These are phyloP conservation scores for Penicillium crustosum DNA, from an alignment of 2,329 filamentous ascomycete species.

Conservation along the genomic window DNA sequence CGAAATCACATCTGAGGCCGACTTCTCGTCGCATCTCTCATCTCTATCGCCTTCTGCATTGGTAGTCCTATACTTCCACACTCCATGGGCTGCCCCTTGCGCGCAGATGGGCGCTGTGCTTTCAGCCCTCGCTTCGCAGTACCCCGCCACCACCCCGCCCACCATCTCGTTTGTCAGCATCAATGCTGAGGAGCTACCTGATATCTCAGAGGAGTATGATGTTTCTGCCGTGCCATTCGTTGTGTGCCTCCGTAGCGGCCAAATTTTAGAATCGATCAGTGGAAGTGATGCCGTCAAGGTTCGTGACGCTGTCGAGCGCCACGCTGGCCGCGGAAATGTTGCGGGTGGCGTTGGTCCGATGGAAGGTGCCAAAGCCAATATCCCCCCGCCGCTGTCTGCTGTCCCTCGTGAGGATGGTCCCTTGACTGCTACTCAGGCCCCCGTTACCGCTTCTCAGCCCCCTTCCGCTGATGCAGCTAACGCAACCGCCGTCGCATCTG, in stretches of 20 bases:
- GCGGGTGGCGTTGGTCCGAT: slow-evolving; percentile 26
- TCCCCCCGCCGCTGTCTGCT: slow-evolving; percentile 42
- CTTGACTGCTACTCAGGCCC: slow-evolving; percentile 32
- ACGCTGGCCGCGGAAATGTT: slow-evolving; percentile 55
- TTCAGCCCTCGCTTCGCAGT: slow-evolving; percentile 79
- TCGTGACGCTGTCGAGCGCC: slow-evolving; percentile 78
- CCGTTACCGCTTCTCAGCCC: slow-evolving; percentile 16
- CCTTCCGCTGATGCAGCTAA: slow-evolving; percentile 27
- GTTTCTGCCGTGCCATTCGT: slow-evolving; percentile 93
- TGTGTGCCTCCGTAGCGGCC: slow-evolving; percentile 72
- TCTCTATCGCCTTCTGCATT: slow-evolving; percentile 69
- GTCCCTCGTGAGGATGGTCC: slow-evolving; percentile 39
- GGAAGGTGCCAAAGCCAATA: slow-evolving; percentile 35
- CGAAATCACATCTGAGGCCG: slow-evolving; percentile 71
- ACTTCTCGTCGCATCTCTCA: slow-evolving; percentile 69
- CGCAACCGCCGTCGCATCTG: slow-evolving; percentile 25
- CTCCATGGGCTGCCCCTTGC: slow-evolving; percentile 94
- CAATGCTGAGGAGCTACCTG: slow-evolving; percentile 91
- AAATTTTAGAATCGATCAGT: slow-evolving; percentile 79
- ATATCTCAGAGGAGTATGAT: slow-evolving; percentile 88
- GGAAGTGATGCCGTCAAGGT: slow-evolving; percentile 88
- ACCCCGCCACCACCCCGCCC: slow-evolving; percentile 66
- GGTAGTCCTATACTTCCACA: slow-evolving; percentile 89
- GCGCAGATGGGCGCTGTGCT: slow-evolving; percentile 90
- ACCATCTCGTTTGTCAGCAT: slow-evolving; percentile 81